Evolutionary conservation across 176 grass and related monocot species (phyloP).

Genomic region (Raddia guianensis): DNA sequence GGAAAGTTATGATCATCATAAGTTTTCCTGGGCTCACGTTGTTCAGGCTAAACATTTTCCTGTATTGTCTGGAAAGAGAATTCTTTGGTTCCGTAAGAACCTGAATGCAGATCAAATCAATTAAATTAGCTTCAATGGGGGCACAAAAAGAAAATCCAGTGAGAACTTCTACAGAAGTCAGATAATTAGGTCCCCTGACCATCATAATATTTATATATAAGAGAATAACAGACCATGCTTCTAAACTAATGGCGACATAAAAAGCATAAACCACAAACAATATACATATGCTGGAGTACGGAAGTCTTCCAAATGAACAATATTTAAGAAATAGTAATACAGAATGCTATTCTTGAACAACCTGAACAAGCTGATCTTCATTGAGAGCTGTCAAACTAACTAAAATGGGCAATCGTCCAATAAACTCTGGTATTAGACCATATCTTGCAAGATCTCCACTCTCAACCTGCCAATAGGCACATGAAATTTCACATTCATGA

Average conservation of each 20-base stretch:
- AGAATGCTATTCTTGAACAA: constrained; percentile 36
- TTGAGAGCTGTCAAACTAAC: constrained; percentile 82
- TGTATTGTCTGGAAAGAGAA: constrained; percentile 94
- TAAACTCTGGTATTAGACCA: constrained; percentile 96
- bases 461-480: constrained; percentile 72
- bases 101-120: constrained; percentile 56
- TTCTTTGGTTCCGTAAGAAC: constrained; percentile 93
- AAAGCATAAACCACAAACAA: not conserved
- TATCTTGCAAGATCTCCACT: constrained; percentile 85
- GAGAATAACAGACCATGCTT: not conserved
- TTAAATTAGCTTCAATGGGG: constrained; percentile 35
- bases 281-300: not conserved
- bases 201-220: constrained; percentile 10
- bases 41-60: constrained; percentile 91
- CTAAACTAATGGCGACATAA: not conserved
- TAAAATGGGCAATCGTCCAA: constrained; percentile 88
- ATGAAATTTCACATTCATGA: constrained; percentile 38
- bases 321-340: not conserved
- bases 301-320: not conserved
- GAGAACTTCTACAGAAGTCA: constrained; percentile 6
- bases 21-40: constrained; percentile 54
- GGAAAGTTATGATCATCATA: constrained; percentile 17
- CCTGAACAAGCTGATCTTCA: constrained; percentile 97
- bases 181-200: not conserved
- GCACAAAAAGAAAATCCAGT: not conserved